Evolutionary conservation across 2,329 filamentous ascomycete species (phyloP).

Genomic region (Myriosclerotinia curreyana): DNA sequence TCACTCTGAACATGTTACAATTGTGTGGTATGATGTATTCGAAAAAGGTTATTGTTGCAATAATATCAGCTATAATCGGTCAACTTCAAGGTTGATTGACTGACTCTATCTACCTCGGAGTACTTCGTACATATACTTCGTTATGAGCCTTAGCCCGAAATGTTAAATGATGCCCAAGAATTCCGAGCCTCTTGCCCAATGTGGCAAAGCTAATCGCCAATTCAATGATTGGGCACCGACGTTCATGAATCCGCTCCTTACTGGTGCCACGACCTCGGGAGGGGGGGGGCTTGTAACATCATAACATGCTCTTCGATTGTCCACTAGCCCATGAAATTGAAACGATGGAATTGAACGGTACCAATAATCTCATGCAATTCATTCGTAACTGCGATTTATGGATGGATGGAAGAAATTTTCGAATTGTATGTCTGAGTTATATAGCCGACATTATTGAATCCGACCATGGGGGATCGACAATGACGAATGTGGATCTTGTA

Average conservation of each 20-base stretch:
- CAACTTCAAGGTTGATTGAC: conserved; percentile 12
- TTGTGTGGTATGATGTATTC: conserved; percentile 13
- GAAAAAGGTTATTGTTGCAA: neutral
- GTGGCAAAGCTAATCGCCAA: conserved; percentile 24
- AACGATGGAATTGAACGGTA: neutral
- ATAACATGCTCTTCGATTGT: conserved; percentile 15
- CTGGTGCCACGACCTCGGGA: conserved; percentile 28
- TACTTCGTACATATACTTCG: no score
- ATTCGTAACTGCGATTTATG: conserved; percentile 19
- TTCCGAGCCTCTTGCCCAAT: conserved; percentile 23
- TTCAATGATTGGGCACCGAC: conserved; percentile 25
- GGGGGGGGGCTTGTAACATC: conserved; percentile 18
- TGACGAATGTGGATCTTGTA: conserved; percentile 24
- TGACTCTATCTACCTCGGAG: conserved; percentile 22
- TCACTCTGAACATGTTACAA: neutral
- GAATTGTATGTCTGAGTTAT: neutral
- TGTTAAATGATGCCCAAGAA: conserved; percentile 23
- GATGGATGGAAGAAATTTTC: conserved; percentile 14
- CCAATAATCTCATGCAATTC: conserved; percentile 13
- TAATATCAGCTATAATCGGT: conserved; percentile 17
- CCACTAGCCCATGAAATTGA: conserved; percentile 17
- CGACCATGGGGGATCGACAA: conserved; percentile 9
- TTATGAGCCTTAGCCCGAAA: no score
- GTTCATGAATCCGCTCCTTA: conserved; percentile 22
- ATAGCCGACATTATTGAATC: conserved; percentile 3